Conservation (phyloP, 805 yeast species). For the Myxozyma neotropica region DNA sequence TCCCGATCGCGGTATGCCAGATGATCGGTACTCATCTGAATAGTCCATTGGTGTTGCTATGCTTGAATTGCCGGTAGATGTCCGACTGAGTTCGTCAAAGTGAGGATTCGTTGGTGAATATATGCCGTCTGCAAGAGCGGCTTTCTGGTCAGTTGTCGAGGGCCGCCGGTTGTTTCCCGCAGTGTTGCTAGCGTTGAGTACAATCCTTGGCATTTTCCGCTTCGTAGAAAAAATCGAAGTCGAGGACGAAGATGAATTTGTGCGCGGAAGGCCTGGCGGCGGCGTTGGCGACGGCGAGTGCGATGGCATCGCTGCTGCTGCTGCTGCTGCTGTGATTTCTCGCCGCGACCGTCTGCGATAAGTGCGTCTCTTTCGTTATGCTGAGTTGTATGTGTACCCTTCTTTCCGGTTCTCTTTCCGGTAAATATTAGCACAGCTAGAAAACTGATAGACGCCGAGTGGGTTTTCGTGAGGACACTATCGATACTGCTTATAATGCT, state of each 20-base stretch:
- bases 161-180: neutral
- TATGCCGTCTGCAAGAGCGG: neutral
- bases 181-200: neutral
- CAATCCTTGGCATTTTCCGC: neutral
- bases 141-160: neutral
- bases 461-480: neutral
- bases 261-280: slow-evolving; percentile 6
- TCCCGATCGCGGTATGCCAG: slow-evolving; percentile 12
- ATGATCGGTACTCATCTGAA: slow-evolving; percentile 1
- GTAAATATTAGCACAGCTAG: too few relatives aligned
- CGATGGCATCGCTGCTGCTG: slow-evolving; percentile 12
- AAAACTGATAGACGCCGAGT: neutral
- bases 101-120: neutral
- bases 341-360: slow-evolving; percentile 2
- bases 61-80: neutral
- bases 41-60: neutral
- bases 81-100: neutral
- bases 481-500: too few relatives aligned
- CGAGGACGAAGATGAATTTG: slow-evolving; percentile 7
- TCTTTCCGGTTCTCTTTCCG: neutral
- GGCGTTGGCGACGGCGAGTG: slow-evolving; percentile 11
- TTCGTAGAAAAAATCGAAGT: slow-evolving; percentile 7
- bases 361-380: neutral
- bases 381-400: neutral
- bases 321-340: neutral